Base-by-base conservation (phyloP, 164 flowering plant genomes). In the Magnolia kwangsiensis region DNA sequence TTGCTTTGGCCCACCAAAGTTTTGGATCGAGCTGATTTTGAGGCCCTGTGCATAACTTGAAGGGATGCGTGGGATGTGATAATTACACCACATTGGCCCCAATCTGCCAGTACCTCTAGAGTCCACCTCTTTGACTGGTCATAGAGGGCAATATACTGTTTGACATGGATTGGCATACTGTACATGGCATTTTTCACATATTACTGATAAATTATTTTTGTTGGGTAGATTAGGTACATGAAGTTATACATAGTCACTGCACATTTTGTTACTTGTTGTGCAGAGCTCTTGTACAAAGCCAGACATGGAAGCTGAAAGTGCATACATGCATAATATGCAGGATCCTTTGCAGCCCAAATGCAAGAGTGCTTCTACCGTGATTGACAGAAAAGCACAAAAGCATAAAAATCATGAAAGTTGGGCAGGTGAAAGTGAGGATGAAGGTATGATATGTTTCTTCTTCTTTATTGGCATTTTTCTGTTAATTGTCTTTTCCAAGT, bases 271-370 rank as follows among this genome's bases (percentile, higher is more conserved):
- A 29, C 64, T 76, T 69, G 76, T 81, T 79, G 68, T 89, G 90
- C 89, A 96, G 99, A 96, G 97, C 87, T 94, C 99, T 75, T 91
- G 94, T 76, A 85, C 97, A 79, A 94, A 84, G 75, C 93, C 89
- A 63, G 93, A 86, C 67, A 16, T 85, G 73, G 93, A 92, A 83
- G 88, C 81, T 80, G 92, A 90, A 80, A 86, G 87, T 76, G 78
- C 86, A 27, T 75, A 74, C 69, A 37, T 81, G 73, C 90, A 82
- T 74, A 72, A 81, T 58, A 51, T 72, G 79, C 89, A 84, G 80
- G 88, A 82, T 51, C 70, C 51, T 50, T 77, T 79, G 8, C 76
- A 75, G 75, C 75, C 76, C 51, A 79, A 80, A 45, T 27, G 63
- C 10, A 16, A 73, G 66, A 81, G 65, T 59, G 76, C 81, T 74